Conservation (phyloP, 2,329 filamentous ascomycete genomes). For the Trichoderma koningii region DNA sequence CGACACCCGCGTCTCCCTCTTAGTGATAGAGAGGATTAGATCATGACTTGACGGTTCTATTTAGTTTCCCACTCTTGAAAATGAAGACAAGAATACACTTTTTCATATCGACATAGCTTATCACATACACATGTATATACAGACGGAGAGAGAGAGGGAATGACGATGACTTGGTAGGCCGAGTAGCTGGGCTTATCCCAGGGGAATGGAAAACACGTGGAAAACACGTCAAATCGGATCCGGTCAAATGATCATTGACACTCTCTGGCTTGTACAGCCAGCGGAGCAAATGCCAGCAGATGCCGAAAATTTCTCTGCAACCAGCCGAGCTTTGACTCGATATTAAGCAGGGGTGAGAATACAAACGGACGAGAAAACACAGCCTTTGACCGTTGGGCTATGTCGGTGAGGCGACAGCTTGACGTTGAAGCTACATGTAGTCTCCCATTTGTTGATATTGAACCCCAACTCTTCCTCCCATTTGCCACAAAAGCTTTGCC, state of each 20-base stretch:
- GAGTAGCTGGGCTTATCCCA: neutral
- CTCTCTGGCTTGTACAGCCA: neutral
- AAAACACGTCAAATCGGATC: neutral
- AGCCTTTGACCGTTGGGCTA: neutral
- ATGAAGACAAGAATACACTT: neutral
- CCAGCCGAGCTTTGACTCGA: conserved; percentile 16
- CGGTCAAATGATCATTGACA: neutral
- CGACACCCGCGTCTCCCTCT: neutral
- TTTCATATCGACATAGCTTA: neutral
- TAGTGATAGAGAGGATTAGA: neutral
- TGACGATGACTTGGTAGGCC: neutral
- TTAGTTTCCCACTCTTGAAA: neutral
- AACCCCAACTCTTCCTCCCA: neutral
- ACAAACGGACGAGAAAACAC: conserved; percentile 23
- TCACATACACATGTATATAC: neutral
- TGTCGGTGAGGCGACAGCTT: neutral
- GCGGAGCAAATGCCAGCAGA: conserved; percentile 1
- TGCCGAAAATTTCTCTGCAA: conserved; percentile 21
- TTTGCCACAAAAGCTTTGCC: neutral
- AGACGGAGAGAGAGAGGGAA: neutral
- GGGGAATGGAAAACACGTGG: neutral
- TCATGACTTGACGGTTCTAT: neutral
- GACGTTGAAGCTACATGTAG: neutral
- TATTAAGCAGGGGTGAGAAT: conserved; percentile 11
- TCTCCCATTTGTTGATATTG: neutral